Evolutionary conservation across 306 rosid species (phyloP), one percentile per base, ranked within the genome.

Genomic region (Trichosanthes cucumerina): DNA sequence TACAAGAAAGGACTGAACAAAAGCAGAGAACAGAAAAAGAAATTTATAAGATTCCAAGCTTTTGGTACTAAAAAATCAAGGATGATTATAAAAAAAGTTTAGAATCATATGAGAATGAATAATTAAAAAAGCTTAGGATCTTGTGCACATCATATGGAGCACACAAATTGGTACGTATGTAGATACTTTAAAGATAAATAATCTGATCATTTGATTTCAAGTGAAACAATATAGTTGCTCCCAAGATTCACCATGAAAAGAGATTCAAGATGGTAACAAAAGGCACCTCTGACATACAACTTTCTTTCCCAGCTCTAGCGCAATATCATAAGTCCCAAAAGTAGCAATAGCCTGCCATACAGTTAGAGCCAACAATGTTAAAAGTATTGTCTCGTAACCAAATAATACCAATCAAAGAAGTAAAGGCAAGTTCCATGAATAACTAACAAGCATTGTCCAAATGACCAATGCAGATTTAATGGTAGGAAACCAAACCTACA

Each of bases 281-380:
- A 66, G 41, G 78, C 85, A 95, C 97, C 99, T 95, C 83, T 88
- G 97, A 84, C 97, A 91, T 83, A 95, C 65, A 83, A 95, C 93
- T 85, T 95, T 95, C 90, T 79, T 95, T 81, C 97, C 99, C 80
- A 95, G 75, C 81, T 95, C 95, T 26, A 92, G 71, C 15, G 96
- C 99, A 64, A 95, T 89, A 87, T 92, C 99, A 86, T 95, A 95
- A 82, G 99, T 95, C 81, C 99, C 99, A 41, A 95, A 83, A 49
- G 97, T 85, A 80, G 99, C 97, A 43, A 92, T 83, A 78, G 89
- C 97, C 99, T 92, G 87, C 83, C 81, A 68, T 68, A 66, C 65
- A 81, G 80, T 62, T 41, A 64, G 75, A 47, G 81, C 63, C 49
- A 80, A 47, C 62, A 65, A 53, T 71, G 9, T 39, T 57, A 43